phyloP scores from a whole-genome alignment of 345 rosid species.

The Hirschfeldia incana region DNA sequence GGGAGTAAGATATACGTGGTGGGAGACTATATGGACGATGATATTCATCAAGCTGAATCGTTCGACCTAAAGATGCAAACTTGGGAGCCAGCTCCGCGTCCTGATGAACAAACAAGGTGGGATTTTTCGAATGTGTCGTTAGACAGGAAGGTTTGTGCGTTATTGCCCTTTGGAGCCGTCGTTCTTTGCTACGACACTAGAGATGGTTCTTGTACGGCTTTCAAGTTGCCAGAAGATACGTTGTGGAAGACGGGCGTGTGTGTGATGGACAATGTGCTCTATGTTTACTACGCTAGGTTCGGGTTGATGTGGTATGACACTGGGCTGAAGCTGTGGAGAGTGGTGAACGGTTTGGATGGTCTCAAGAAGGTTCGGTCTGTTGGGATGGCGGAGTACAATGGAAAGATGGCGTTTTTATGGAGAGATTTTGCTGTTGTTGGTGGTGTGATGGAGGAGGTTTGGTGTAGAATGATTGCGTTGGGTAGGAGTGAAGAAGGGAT shows the following conservation, averaged over 20 bases:
- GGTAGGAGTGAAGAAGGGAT: neutral
- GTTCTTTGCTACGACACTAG: neutral
- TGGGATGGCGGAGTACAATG: neutral
- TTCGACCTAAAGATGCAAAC: neutral
- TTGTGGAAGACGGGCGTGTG: conserved; percentile 2
- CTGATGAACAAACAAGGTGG: neutral
- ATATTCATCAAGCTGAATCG: neutral
- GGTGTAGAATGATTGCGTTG: neutral
- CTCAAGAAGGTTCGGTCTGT: neutral
- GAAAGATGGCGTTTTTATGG: neutral
- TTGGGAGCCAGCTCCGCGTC: neutral
- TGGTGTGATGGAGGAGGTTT: neutral
- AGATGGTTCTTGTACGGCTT: neutral
- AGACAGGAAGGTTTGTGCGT: neutral
- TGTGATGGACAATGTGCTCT: conserved; percentile 11
- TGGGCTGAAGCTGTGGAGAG: neutral
- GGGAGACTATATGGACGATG: neutral
- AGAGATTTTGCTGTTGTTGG: neutral
- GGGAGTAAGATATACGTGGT: neutral
- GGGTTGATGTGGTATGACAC: conserved; percentile 26
- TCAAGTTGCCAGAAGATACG: neutral
- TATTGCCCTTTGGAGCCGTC: neutral
- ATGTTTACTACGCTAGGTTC: neutral
- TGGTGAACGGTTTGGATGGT: neutral
- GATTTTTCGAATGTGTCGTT: neutral